Conservation (phyloP, 2,329 filamentous ascomycete genomes). For the Talaromyces sp. region DNA sequence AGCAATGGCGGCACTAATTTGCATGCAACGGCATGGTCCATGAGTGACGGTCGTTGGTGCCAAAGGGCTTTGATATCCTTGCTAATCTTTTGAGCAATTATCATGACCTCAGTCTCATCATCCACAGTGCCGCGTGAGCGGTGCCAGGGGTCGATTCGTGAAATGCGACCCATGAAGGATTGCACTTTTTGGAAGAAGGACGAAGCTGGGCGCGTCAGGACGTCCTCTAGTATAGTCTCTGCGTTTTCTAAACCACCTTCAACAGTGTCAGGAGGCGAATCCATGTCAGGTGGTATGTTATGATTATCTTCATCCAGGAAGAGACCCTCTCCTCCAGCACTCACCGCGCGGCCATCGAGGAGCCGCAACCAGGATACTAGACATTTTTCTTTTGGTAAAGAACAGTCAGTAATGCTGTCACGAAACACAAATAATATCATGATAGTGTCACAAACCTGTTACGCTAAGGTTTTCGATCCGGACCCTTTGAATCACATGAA, state of each 20-base stretch:
- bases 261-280: conserved; percentile 24
- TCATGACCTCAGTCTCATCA: conserved; percentile 59
- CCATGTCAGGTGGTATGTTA: conserved; percentile 9
- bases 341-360: conserved; percentile 54
- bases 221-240: conserved; percentile 54
- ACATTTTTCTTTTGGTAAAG: conserved; percentile 41
- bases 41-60: conserved; percentile 51
- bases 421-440: not conserved
- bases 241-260: conserved; percentile 20
- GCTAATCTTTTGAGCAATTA: conserved; percentile 50
- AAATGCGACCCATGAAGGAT: conserved; percentile 56
- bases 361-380: conserved; percentile 55
- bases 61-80: conserved; percentile 52
- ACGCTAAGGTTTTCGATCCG: conserved; percentile 29
- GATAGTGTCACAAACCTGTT: conserved; percentile 6
- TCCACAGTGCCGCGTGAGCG: conserved; percentile 54
- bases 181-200: conserved; percentile 58
- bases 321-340: conserved; percentile 54
- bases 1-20: conserved; percentile 49
- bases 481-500: conserved; percentile 45
- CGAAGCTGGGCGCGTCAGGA: conserved; percentile 54
- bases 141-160: conserved; percentile 57
- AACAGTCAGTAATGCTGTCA: not conserved
- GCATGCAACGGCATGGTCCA: conserved; percentile 56
- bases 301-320: conserved; percentile 52